Base-by-base conservation (phyloP, 257 asterid genomes). In the Salvia miltiorrhiza region DNA sequence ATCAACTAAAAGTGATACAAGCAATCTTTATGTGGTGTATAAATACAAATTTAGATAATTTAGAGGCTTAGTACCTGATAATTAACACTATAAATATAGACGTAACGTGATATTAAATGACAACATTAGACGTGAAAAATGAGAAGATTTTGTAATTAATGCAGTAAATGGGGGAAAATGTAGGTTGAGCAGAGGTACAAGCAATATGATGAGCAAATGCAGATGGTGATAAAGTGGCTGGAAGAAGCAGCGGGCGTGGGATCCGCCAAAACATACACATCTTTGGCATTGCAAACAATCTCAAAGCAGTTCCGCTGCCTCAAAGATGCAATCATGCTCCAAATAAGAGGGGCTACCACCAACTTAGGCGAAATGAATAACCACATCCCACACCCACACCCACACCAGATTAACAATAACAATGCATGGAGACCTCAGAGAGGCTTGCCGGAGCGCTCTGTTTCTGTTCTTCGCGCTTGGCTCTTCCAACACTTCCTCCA, bases 371-470 rank as follows among this genome's bases (percentile, higher is more conserved):
- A 93, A 63, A n/a, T n/a, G n/a, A n/a, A n/a, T n/a, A n/a, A n/a
- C n/a, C n/a, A n/a, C n/a, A n/a, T n/a, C n/a, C n/a, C n/a, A n/a
- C n/a, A n/a, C n/a, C n/a, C n/a, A n/a, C n/a, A n/a, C n/a, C n/a
- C n/a, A n/a, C n/a, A 83, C 63, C 97, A 93, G 37, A 79, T 93
- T 0, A 90, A 88, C 67, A 90, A 88, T 0, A 90, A 88, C 67
- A 90, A 88, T 77, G 97, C 99, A 68, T 93, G 97, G 99, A 87
- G 99, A 72, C 97, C 99, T 54, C 99, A 90, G 69, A 76, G 97
- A 73, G 97, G 97, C 57, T 81, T 91, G 73, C 97, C 97, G 0
- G 96, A 91, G 64, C 77, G 90, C 7, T 82, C 96, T 21, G 97
- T 91, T 32, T 88, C 96, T 0, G 87, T 91, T 39, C 96, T 91